phyloP scores from a whole-genome alignment of 2,329 filamentous ascomycete species.

The Fusarium setosum region DNA sequence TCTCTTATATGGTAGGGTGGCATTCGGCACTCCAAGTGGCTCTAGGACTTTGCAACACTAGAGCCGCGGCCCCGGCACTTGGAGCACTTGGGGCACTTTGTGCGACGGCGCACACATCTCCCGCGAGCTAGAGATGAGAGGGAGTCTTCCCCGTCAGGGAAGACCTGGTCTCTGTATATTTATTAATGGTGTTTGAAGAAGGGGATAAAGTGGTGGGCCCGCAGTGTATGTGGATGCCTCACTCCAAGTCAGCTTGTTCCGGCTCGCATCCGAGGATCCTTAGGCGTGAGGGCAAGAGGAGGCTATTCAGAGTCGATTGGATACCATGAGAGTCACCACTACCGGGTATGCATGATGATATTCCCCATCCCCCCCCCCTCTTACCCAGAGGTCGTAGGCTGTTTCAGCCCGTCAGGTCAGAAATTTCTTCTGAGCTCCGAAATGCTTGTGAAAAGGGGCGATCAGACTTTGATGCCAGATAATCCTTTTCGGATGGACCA shows the following conservation, averaged over 20 bases:
- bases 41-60: slow-evolving; percentile 26
- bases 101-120: slow-evolving; percentile 19
- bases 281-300: background rate
- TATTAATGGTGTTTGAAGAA: slow-evolving; percentile 11
- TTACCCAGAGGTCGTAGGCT: background rate
- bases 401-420: background rate
- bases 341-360: background rate
- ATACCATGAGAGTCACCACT: background rate
- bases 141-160: slow-evolving; percentile 28
- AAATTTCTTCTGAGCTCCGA: background rate
- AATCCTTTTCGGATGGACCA: slow-evolving; percentile 12
- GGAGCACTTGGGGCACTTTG: background rate
- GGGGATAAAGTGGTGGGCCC: slow-evolving; percentile 19
- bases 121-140: slow-evolving; percentile 27
- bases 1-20: slow-evolving; percentile 11
- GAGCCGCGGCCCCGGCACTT: slow-evolving; percentile 27
- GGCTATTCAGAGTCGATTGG: slow-evolving; percentile 3
- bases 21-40: slow-evolving; percentile 21
- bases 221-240: slow-evolving; percentile 13
- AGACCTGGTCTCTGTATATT: slow-evolving; percentile 11
- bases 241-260: slow-evolving; percentile 22
- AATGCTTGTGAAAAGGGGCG: background rate
- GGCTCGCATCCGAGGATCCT: slow-evolving; percentile 27
- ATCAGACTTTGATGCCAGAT: background rate
- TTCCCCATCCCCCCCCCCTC: background rate